These are phyloP conservation scores for Plenodomus lindquistii DNA, from an alignment of 2,329 filamentous ascomycete species.

Conservation along the genomic window DNA sequence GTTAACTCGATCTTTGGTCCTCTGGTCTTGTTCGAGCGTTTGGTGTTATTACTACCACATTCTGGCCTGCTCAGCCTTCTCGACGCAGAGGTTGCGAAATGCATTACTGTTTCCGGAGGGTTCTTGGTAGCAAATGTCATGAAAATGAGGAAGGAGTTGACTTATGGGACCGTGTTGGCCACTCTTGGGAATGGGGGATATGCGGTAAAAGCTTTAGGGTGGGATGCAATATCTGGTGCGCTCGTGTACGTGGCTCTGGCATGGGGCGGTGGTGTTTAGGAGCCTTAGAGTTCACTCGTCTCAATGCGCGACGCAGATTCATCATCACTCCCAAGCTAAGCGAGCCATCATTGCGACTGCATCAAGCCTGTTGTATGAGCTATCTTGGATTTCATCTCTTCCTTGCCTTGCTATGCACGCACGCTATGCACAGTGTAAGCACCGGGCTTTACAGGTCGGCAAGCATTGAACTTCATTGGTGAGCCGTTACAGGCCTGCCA, in stretches of 20 bases:
- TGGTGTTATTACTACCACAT: constrained; percentile 29
- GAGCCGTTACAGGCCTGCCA: too few species aligned
- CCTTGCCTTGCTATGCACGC: too few species aligned
- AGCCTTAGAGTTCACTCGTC: too few species aligned
- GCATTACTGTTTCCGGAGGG: constrained; percentile 27
- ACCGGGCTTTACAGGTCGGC: too few species aligned
- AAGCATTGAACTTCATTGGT: too few species aligned
- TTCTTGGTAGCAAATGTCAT: constrained; percentile 29
- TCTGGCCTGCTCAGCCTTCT: constrained; percentile 17
- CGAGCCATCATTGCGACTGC: too few species aligned
- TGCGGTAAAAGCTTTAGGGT: constrained; percentile 31
- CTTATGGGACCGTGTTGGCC: constrained; percentile 5
- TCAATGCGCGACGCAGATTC: too few species aligned
- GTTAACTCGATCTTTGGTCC: constrained; percentile 20
- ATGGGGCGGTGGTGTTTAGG: constrained; percentile 33
- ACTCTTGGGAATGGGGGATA: constrained; percentile 13
- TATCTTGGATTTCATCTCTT: too few species aligned
- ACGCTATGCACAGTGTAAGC: too few species aligned
- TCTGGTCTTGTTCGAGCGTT: constrained; percentile 21
- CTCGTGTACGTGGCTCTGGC: constrained; percentile 20
- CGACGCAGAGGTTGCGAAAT: constrained; percentile 21
- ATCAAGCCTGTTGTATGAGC: too few species aligned
- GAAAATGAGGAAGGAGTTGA: constrained; percentile 21
- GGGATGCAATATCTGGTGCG: constrained; percentile 28
- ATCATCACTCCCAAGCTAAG: too few species aligned